These are phyloP conservation scores for Irpex lacteus DNA, from an alignment of 1,284 basidiomycete species.

Conservation along the genomic window DNA sequence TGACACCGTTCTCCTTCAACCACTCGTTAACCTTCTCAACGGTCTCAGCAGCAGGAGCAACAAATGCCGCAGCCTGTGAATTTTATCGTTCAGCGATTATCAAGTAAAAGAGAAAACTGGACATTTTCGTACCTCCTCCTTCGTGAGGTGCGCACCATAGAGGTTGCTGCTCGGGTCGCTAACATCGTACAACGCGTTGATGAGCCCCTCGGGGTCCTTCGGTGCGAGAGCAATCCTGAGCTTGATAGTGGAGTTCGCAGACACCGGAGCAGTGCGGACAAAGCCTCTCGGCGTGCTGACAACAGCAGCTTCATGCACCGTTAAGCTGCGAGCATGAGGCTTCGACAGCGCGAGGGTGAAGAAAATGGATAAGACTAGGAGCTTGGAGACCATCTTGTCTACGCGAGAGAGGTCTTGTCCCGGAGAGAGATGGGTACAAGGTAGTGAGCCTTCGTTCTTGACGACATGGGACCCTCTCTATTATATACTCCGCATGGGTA, in stretches of 20 bases:
- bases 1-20: conserved; percentile 35
- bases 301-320: conserved; percentile 20
- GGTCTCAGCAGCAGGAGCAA: conserved; percentile 34
- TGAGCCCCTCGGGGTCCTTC: conserved; percentile 19
- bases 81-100: conserved; percentile 10
- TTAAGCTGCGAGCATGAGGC: conserved; percentile 16
- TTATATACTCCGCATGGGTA: not conserved
- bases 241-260: conserved; percentile 17
- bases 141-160: conserved; percentile 32
- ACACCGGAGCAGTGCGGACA: conserved; percentile 16
- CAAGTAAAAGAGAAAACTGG: not conserved
- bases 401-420: not conserved
- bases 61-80: conserved; percentile 36
- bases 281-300: conserved; percentile 19
- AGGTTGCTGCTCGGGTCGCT: conserved; percentile 31
- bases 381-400: conserved; percentile 22
- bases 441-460: not conserved
- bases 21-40: conserved; percentile 35
- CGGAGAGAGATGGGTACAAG: not conserved
- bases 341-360: conserved; percentile 19
- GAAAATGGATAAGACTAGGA: conserved; percentile 20
- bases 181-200: conserved; percentile 30
- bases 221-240: conserved; percentile 26
- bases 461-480: not conserved
- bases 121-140: conserved; percentile 26